Evolutionary conservation across 177 flowering plant genomes (phyloP).

Genomic region (Vitis hybrid): DNA sequence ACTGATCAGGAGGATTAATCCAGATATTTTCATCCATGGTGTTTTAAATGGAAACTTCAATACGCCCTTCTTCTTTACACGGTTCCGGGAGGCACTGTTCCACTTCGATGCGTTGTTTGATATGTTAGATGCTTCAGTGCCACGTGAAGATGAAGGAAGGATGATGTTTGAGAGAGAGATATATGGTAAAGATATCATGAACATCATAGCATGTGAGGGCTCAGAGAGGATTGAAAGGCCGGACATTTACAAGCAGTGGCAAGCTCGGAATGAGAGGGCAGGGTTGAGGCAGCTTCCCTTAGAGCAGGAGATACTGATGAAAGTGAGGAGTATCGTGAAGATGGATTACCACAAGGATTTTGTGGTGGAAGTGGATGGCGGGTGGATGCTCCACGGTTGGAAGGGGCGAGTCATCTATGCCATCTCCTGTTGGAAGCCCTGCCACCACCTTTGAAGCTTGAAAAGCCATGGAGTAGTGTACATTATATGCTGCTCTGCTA

Average conservation of each 20-base stretch:
- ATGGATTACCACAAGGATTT: constrained; percentile 24
- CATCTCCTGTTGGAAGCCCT: constrained; percentile 24
- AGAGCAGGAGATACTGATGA: constrained; percentile 15
- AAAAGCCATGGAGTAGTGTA: too few relatives aligned
- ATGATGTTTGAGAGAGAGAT: constrained; percentile 20
- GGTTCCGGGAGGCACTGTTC: constrained; percentile 32
- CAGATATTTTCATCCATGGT: constrained; percentile 22
- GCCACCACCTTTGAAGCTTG: too few relatives aligned
- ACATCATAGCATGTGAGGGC: constrained; percentile 35
- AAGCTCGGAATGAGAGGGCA: constrained; percentile 21
- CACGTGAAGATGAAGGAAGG: constrained; percentile 20
- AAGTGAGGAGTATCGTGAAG: constrained; percentile 14
- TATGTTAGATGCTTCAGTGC: constrained; percentile 14
- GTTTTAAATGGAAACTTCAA: constrained; percentile 24
- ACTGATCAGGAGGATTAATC: constrained; percentile 27
- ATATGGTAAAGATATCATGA: constrained; percentile 19
- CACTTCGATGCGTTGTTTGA: constrained; percentile 35
- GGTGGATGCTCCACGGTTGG: constrained; percentile 37
- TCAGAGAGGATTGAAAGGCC: constrained; percentile 31
- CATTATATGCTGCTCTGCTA: too few relatives aligned
- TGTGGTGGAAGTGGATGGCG: constrained; percentile 17
- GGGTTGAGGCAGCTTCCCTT: constrained; percentile 25
- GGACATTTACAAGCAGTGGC: constrained; percentile 37
- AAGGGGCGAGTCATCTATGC: constrained; percentile 24
- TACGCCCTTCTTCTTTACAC: constrained; percentile 22